Evolutionary conservation across 2,329 filamentous ascomycete species (phyloP).

Genomic region (Aspergillus niger): DNA sequence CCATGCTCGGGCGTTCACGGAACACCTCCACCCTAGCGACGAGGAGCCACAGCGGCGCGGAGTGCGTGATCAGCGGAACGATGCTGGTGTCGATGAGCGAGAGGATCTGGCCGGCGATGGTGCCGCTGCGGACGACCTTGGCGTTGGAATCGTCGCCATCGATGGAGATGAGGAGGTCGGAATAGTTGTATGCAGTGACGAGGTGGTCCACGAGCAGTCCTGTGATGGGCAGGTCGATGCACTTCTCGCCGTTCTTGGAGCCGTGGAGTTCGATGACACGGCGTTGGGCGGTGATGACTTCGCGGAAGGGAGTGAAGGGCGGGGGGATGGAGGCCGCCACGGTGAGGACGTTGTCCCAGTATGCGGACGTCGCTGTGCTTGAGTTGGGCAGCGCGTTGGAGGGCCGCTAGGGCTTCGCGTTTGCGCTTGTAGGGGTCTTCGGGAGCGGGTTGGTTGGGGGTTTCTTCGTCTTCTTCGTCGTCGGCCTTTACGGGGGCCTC

Average conservation of each 20-base stretch:
- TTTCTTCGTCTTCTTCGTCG: constrained; percentile 31
- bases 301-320: constrained; percentile 63
- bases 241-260: constrained; percentile 68
- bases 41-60: constrained; percentile 74
- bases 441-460: constrained; percentile 20
- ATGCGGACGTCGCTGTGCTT: constrained; percentile 88
- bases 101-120: constrained; percentile 54
- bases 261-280: constrained; percentile 75
- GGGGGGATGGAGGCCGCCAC: constrained; percentile 77
- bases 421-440: constrained; percentile 63
- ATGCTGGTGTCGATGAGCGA: constrained; percentile 74
- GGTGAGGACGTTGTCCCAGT: constrained; percentile 94
- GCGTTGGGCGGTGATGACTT: constrained; percentile 74
- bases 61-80: constrained; percentile 79
- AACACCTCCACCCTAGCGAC: constrained; percentile 73
- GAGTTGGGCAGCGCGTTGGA: constrained; percentile 81
- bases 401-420: constrained; percentile 75
- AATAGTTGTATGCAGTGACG: constrained; percentile 52
- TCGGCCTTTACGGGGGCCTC: constrained; percentile 9
- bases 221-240: constrained; percentile 74
- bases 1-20: constrained; percentile 67
- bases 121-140: constrained; percentile 56
- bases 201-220: constrained; percentile 71
- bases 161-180: constrained; percentile 37
- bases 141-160: constrained; percentile 29